These are phyloP conservation scores for Prunella vulgaris DNA, from an alignment of 257 asterid species.

Conservation along the genomic window DNA sequence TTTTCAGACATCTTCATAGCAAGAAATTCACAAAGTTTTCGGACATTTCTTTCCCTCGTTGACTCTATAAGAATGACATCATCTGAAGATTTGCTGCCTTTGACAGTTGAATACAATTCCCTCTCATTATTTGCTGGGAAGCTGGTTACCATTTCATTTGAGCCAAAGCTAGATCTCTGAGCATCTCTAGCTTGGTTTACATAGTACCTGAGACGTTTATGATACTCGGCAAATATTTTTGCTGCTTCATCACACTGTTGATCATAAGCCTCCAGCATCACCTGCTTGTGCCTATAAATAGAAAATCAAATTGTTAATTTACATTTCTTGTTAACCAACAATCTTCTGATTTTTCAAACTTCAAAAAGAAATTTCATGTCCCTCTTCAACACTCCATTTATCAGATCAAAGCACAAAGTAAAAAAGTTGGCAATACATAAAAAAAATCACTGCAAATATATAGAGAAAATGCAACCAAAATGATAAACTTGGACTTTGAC, in stretches of 20 bases:
- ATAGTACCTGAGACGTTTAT: constrained; percentile 71
- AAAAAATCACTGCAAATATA: background rate
- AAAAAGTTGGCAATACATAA: constrained; percentile 1
- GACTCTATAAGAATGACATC: constrained; percentile 88
- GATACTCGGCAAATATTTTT: constrained; percentile 90
- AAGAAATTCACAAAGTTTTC: constrained; percentile 86
- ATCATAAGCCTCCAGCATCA: constrained; percentile 88
- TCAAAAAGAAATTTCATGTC: constrained; percentile 12
- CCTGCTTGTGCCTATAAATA: constrained; percentile 84
- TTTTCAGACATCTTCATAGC: constrained; percentile 66
- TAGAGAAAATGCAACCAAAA: background rate
- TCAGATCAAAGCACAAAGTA: constrained; percentile 7
- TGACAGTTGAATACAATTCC: constrained; percentile 38
- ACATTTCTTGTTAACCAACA: background rate
- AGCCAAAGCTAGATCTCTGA: constrained; percentile 54
- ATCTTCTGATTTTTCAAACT: constrained; percentile 7
- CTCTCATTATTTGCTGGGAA: constrained; percentile 51
- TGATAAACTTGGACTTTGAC: background rate
- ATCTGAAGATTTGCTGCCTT: constrained; percentile 65
- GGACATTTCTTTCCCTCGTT: constrained; percentile 70
- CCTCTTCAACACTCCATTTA: constrained; percentile 9
- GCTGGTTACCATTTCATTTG: constrained; percentile 68
- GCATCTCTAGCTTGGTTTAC: constrained; percentile 85
- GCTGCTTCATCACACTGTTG: constrained; percentile 98
- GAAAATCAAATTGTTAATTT: constrained; percentile 21